Conservation (phyloP, 2,329 filamentous ascomycete genomes). For the Neophaeococcomyces mojaviensis region DNA sequence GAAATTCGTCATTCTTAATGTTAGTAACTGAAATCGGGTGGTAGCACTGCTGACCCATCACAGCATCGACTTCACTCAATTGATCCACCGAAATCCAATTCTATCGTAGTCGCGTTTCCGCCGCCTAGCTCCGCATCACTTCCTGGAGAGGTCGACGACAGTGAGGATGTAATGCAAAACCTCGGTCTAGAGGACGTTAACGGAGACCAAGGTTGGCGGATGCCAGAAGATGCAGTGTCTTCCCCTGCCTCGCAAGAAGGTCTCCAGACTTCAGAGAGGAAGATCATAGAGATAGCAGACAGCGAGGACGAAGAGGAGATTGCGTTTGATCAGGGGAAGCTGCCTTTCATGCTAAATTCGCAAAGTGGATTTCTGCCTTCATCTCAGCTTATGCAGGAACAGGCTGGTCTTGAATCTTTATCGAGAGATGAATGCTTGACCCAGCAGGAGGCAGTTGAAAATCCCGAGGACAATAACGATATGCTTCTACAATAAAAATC, state of each 20-base stretch:
- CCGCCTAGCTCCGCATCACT: constrained; percentile 7
- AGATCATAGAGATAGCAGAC: constrained; percentile 37
- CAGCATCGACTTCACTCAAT: constrained; percentile 3
- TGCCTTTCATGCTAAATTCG: background rate
- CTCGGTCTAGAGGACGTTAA: constrained; percentile 9
- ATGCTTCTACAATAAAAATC: background rate
- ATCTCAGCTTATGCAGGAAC: constrained; percentile 3
- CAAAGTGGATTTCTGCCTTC: constrained; percentile 2
- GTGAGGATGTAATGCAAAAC: constrained; percentile 1
- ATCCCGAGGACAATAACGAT: background rate
- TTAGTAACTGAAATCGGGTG: constrained; percentile 17
- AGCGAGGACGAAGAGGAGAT: constrained; percentile 35
- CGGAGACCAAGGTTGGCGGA: constrained; percentile 10
- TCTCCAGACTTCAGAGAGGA: constrained; percentile 29
- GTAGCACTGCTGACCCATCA: background rate
- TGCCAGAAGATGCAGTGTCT: constrained; percentile 8
- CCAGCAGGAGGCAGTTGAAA: background rate
- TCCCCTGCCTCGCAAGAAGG: constrained; percentile 8
- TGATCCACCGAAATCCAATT: background rate
- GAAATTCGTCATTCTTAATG: constrained; percentile 34
- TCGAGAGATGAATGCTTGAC: background rate
- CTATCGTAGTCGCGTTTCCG: constrained; percentile 1
- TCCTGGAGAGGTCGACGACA: constrained; percentile 4
- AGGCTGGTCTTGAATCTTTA: background rate
- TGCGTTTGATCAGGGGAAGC: constrained; percentile 12